Conservation (phyloP, 768 basidiomycete species). For the Arthromyces matolae region DNA sequence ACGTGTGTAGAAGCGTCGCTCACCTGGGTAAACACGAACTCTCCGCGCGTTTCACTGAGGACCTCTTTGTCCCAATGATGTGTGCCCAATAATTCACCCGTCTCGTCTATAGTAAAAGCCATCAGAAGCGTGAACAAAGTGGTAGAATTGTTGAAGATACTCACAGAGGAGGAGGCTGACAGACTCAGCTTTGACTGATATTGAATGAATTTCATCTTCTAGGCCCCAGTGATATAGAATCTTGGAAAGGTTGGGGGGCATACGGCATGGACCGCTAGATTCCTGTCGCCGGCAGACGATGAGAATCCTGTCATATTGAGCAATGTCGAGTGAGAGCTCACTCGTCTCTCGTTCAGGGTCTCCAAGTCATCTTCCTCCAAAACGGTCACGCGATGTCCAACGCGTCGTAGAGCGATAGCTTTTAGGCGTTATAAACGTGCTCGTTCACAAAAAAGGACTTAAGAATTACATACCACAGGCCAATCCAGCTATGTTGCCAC, state of each 20-base stretch:
- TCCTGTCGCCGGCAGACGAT: conserved; percentile 7
- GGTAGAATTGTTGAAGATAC: not conserved
- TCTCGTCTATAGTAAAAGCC: conserved; percentile 49
- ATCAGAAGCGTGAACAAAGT: too few relatives aligned
- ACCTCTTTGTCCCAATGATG: conserved; percentile 51
- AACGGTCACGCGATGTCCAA: conserved; percentile 53
- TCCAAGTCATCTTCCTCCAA: conserved; percentile 35
- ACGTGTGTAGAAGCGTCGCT: conserved; percentile 25
- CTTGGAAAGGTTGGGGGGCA: conserved; percentile 53
- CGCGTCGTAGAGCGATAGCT: conserved; percentile 48
- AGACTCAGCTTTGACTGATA: conserved; percentile 14
- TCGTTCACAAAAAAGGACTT: not conserved
- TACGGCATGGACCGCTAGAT: conserved; percentile 24
- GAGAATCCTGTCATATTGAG: not conserved
- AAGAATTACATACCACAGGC: conserved; percentile 27
- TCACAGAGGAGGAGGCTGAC: conserved; percentile 16
- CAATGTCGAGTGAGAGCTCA: not conserved
- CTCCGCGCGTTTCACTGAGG: conserved; percentile 39
- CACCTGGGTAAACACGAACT: conserved; percentile 33
- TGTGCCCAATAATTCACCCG: conserved; percentile 44
- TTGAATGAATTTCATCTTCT: conserved; percentile 18
- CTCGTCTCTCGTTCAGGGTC: conserved; percentile 4
- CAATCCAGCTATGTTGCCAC: conserved; percentile 48
- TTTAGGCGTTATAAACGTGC: not conserved
- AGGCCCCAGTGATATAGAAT: conserved; percentile 55